Evolutionary conservation across 1,284 basidiomycete species (phyloP), one percentile per base, ranked within the genome.

Genomic region (Afroboletus lepidellus): DNA sequence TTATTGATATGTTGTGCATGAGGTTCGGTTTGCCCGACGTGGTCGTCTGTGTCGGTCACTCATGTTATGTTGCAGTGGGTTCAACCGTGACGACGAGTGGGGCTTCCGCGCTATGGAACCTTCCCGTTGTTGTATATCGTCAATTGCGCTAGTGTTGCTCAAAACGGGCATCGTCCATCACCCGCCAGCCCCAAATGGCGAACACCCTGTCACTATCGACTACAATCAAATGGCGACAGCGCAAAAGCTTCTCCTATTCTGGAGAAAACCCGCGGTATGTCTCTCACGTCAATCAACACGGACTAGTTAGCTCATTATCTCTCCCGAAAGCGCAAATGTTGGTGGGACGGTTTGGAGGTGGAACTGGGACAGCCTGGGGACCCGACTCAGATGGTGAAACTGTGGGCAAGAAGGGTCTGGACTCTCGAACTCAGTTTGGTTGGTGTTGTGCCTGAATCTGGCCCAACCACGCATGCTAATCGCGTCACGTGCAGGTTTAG

Each of bases 1-100:
- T 99, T 59, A 99, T 99, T 72, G 97, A 99, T 74, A 99, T 99
- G 96, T 80, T 99, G 50, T 99, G 97, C 76, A 98, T 98, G 94
- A 96, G 92, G 94, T 94, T n/a, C n/a, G 67, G 57, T 36, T 37
- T 41, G 27, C 29, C 7, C 5, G 39, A 37, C 25, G 41, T 48
- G 24, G 32, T 12, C 32, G 15, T 47, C 25, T 29, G 21, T 55
- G 79, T 65, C 37, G 36, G 34, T 59, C 45, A 43, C 55, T 60
- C 50, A 62, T 42, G 20, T 30, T 18, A 30, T 42, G 42, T 41
- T 57, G 20, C 61, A 97, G 94, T 71, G 96, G 96, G 20, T 99
- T 99, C 69, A 85, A 95, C 69, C 87, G 95, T 29, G 89, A 96
- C 25, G 97, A 99, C 72, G 84, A 87, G 66, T 99, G 96, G 96